Evolutionary conservation across 176 grass and related monocot genomes (phyloP), one percentile per base, ranked within the genome.

Genomic region (Puya raimondii): DNA sequence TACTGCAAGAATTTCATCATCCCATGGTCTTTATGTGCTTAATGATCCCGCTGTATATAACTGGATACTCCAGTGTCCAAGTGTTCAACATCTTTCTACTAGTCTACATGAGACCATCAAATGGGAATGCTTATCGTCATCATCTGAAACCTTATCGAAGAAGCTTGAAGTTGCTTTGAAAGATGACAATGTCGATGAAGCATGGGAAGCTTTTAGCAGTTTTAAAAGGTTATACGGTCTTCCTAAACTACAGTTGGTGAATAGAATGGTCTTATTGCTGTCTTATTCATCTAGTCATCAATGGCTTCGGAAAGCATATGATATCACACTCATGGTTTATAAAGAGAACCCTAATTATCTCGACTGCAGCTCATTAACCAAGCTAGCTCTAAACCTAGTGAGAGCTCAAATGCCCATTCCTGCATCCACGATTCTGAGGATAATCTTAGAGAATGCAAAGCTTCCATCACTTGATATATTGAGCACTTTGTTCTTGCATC

Each of bases 261-360:
- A 88, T 63, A 67, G 64, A 48, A 50, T 92, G 48, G 83, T 97
- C 0, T 50, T 80, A 67, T 83, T 58, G 0, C 61, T 97, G 25
- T 81, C 84, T 66, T 92, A 90, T 70, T 74, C 72, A 47, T 87
- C 84, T 63, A 72, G 59, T 57, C 29, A 48, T 29, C 67, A 85
- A 21, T 97, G 86, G 88, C 79, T 97, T 78, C 80, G 73, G 72
- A 97, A 88, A 79, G 93, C 81, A 65, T 92, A 85, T 64, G 79
- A 90, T 17, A 64, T 86, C 65, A 84, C 85, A 50, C 23, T 89
- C n/a, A 49, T 18, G 23, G 74, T 97, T 79, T 69, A 82, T 33
- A 75, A 72, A 50, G 49, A 66, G 23, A 87, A 92, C 2, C 48
- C 12, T 16, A 79, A 82, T 64, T 77, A 92, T 71, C 81, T 90